A percentile compares a stretch with the other conserved stretches of the same genome.
phyloP scores from a whole-genome alignment of 306 rosid species.

The Fagus crenata region DNA sequence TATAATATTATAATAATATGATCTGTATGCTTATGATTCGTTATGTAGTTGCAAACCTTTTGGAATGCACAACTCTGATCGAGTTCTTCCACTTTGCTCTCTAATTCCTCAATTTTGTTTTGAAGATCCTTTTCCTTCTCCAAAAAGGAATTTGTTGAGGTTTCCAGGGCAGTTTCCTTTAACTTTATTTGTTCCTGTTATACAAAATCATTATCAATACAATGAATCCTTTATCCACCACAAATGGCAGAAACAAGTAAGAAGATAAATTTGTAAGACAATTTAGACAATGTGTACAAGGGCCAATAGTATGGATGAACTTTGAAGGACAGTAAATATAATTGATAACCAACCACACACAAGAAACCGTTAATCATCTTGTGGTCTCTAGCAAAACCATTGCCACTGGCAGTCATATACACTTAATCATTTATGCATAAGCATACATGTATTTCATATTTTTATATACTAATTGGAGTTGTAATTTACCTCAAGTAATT shows the following conservation, averaged over 20 bases:
- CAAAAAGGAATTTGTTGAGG: conserved; percentile 51
- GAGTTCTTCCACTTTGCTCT: conserved; percentile 59
- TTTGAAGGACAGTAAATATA: neutral
- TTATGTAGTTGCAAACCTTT: conserved; percentile 47
- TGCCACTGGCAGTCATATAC: neutral
- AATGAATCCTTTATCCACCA: conserved; percentile 1
- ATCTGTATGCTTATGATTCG: neutral
- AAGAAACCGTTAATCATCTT: neutral
- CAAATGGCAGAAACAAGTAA: conserved; percentile 9
- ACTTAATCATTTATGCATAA: neutral
- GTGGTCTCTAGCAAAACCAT: conserved; percentile 1
- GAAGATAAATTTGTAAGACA: neutral
- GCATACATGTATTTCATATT: neutral
- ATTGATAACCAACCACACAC: neutral
- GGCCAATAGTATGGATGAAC: neutral
- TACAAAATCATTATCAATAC: conserved; percentile 16
- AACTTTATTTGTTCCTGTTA: conserved; percentile 61
- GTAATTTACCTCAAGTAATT: conserved; percentile 75
- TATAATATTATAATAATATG: neutral
- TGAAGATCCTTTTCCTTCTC: conserved; percentile 78
- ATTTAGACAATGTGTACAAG: neutral
- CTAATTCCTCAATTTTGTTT: conserved; percentile 66
- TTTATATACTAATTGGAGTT: conserved; percentile 14
- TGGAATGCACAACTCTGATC: conserved; percentile 44
- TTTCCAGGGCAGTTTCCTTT: conserved; percentile 69